Base-by-base conservation (phyloP, 2,329 filamentous ascomycete genomes). In the Pseudogymnoascus sp. region DNA sequence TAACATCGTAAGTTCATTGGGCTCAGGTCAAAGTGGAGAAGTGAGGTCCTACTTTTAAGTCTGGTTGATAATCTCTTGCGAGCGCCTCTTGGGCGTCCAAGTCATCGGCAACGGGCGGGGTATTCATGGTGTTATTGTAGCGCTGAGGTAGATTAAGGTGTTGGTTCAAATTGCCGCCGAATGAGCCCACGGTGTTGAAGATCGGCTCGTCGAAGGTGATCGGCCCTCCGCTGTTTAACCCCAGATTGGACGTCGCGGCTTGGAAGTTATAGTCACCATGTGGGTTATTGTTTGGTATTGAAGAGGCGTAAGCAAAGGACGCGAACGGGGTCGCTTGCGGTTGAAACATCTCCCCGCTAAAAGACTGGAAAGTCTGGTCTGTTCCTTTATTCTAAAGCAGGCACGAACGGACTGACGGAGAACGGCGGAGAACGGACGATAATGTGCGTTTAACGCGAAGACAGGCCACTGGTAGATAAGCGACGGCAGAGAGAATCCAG, bases 11-110 rank as follows among this genome's bases (percentile, higher is more conserved):
- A 76, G 70, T 64, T 67, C 69, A 66, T 70, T 61, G 68, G 34
- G 5, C 34, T 18, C 59, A 26, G 1, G 18, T 42, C 34, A 39
- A 23, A 18, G 34, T 29, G 6, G 0, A 37, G 18, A 11, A 61
- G 2, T 5, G 12, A 47, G 21, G 63, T 71, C 78, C 70, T 75
- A 86, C 85, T 76, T 83, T 75, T 45, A 83, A 74, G n/a, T 80
- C 75, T 5, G 84, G 83, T 65, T 82, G 80, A 71, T 85, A 87
- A 40, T 83, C 80, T 63, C 81, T 76, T 8, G 85, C 85, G 31
- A 85, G 80, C 57, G 81, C 82, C 73, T 87, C 83, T 73, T 87
- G 84, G 62, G 83, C 83, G 10, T 70, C 71, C 51, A 74, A 34
- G 62, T 73, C 71, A 45, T 64, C 64, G 36, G 64, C 37, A 40